These are phyloP conservation scores for Cornus florida DNA, from an alignment of 148 eudicot species.

Conservation along the genomic window DNA sequence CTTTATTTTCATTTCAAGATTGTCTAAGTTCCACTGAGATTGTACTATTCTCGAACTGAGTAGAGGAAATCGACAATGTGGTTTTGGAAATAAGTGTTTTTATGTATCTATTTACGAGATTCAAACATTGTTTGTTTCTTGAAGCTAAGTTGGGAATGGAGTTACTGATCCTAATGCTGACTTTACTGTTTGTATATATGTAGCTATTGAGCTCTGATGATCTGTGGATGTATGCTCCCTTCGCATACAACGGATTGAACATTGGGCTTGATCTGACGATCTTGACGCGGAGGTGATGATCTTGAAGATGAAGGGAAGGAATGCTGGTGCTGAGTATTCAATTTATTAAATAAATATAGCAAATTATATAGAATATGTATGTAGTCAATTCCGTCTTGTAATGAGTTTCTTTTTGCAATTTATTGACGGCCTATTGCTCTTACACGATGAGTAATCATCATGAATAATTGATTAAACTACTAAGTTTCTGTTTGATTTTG, in stretches of 20 bases:
- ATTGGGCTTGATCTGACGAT: conserved; percentile 47
- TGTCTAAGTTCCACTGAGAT: too few species aligned
- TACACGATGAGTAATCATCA: too few species aligned
- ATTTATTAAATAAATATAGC: neutral
- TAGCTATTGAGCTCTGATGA: conserved; percentile 89
- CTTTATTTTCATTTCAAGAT: too few species aligned
- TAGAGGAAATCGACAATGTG: too few species aligned
- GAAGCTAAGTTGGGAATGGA: neutral
- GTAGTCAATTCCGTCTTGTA: neutral
- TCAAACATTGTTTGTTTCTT: neutral
- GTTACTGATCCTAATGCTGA: neutral
- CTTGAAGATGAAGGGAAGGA: neutral
- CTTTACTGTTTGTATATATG: conserved; percentile 10
- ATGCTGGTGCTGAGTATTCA: neutral
- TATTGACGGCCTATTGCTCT: too few species aligned
- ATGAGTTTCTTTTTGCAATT: neutral
- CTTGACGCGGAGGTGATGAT: conserved; percentile 17
- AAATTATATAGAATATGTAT: neutral
- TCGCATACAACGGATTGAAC: conserved; percentile 87
- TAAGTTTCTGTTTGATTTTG: too few species aligned
- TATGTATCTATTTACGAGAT: too few species aligned
- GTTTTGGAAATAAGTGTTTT: too few species aligned
- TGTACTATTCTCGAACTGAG: neutral
- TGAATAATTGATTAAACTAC: too few species aligned
- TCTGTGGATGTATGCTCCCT: conserved; percentile 87